Base-by-base conservation (phyloP, 257 asterid species). In the Solanum paucissectum region DNA sequence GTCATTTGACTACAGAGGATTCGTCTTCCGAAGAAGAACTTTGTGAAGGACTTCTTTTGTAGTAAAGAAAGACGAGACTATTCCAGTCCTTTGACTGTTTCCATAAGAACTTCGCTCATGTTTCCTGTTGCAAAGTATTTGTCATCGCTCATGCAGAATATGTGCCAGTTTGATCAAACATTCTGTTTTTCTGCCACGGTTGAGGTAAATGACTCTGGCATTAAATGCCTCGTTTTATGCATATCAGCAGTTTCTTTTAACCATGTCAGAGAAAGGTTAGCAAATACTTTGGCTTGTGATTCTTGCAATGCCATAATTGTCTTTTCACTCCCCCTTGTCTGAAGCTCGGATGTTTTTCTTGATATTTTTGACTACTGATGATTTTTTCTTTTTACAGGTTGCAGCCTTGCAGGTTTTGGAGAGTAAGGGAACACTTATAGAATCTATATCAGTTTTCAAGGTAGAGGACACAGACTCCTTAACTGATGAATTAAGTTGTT, bases 1-100 rank as follows among this genome's bases (percentile, higher is more conserved):
- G 93, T 83, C 88, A 32, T 89, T 87, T 89, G 89, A 88, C 88
- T 89, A 88, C 52, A 52, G 89, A 77, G 21, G 90, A 89, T 87
- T 89, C 89, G 85, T 90, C 92, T n/a, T 84, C 85, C 14, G 91
- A 90, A 83, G 93, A 90, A 82, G 94, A 93, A 73, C 34, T 58
- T 75, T 89, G 90, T 87, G 89, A 87, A 25, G 91, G 87, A 81
- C 89, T 85, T 64, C 38, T 87, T 42, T 29, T 11, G 83, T 86
- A 85, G 84, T 0, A 46, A 81, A 46, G 38, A 18, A 81, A 75
- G 55, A 10, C 3, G 18, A 18, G 85, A 81, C 68, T 81, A 11
- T 27, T 46, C 66, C 85, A 5, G 68, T 46, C 69, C 29, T 49
- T 82, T 49, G 85, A 49, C 42, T 81, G 21, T 81, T 82, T 18